These are phyloP conservation scores for Mortierella claussenii DNA, from an alignment of 192 early-diverging fungal species.

Conservation along the genomic window DNA sequence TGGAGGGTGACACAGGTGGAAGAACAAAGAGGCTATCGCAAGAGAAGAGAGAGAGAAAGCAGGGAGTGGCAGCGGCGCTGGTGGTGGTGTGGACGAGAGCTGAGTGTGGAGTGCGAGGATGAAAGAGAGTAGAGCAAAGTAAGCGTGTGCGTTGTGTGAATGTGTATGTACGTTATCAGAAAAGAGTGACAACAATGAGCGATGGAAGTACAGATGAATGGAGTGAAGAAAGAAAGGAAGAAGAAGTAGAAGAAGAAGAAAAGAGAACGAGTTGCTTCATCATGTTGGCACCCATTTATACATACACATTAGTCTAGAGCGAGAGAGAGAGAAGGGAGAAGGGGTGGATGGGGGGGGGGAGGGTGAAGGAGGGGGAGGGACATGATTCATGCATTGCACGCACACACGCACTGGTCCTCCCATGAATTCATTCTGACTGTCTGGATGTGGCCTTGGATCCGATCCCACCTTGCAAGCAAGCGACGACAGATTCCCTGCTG, in stretches of 20 bases:
- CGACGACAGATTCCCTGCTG: too few relatives aligned
- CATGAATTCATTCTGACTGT: background rate
- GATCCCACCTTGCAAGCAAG: too few relatives aligned
- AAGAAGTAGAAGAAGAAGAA: background rate
- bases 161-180: background rate
- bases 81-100: too few relatives aligned
- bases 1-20: background rate
- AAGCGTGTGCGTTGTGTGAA: too few relatives aligned
- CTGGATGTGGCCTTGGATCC: too few relatives aligned
- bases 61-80: too few relatives aligned
- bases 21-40: background rate
- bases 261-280: background rate
- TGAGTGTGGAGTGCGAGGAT: background rate
- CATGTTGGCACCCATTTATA: too few relatives aligned
- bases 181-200: background rate
- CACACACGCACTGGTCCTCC: background rate
- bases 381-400: background rate
- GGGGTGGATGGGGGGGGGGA: too few relatives aligned
- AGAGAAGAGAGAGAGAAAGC: background rate
- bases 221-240: conserved; percentile 4
- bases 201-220: background rate
- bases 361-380: too few relatives aligned
- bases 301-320: too few relatives aligned
- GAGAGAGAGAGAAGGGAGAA: too few relatives aligned
- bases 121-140: background rate